Base-by-base conservation (phyloP, 2,329 filamentous ascomycete species). In the Lecanicillium sp. region DNA sequence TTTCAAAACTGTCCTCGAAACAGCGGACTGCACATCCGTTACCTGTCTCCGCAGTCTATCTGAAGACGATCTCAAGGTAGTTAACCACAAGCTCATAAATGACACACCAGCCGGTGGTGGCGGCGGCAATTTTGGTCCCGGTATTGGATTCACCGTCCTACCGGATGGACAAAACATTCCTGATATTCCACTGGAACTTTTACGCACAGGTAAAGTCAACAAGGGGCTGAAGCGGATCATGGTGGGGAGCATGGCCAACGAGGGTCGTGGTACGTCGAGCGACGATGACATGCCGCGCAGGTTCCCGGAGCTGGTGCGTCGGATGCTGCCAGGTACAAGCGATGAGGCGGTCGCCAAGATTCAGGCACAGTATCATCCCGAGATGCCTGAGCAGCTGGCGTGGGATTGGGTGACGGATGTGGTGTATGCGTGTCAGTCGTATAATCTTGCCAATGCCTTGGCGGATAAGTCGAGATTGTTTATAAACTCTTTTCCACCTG, bases 351-450 rank as follows among this genome's bases (percentile, higher is more conserved):
- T 46, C 5, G 29, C 34, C 5, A 33, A 27, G 3, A 37, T 49
- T 17, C 45, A 44, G 14, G 25, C 34, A 1, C 39, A 33, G 11
- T 50, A 50, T n/a, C 29, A 33, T 17, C 22, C 37, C 13, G 33
- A 30, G 4, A 33, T 35, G 8, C 42, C 43, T 5, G 36, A 29
- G 10, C 32, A 46, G 36, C 29, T 50, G 20, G 48, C 49, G 9
- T 50, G 48, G 47, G 48, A 52, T 19, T 50, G 46, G 47, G 50
- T 47, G 12, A 49, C 45, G 13, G 48, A 52, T 15, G 39, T 41
- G 3, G 37, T 47, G n/a, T 50, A 48, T 36, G 41, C 45, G 3
- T 52, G 48, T 37, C 50, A 43, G 33, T 43, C 44, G 12, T 37
- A 41, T 22, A 47, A 46, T 37, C 14, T 51, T 3, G 48, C 48